These are phyloP conservation scores for Flagelloscypha sp. DNA, from an alignment of 768 basidiomycete genomes.

Conservation along the genomic window DNA sequence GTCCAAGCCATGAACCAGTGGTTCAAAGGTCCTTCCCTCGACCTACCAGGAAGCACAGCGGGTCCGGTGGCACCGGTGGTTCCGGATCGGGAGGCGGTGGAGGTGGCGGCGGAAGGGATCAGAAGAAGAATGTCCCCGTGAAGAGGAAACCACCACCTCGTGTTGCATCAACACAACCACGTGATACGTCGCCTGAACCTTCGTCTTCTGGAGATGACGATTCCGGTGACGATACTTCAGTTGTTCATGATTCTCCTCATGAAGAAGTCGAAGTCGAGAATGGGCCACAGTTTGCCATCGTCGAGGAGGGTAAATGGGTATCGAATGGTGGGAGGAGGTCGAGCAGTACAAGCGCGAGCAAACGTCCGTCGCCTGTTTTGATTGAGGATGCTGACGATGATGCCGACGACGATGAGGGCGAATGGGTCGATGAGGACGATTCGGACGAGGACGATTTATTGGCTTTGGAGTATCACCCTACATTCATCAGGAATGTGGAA, in stretches of 20 bases:
- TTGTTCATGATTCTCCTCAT: conserved; percentile 12
- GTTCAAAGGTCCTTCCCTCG: too few relatives aligned
- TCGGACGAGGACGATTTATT: conserved; percentile 66
- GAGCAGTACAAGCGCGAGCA: conserved; percentile 14
- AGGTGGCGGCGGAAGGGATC: conserved; percentile 9
- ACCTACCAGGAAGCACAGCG: too few relatives aligned
- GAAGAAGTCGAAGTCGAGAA: conserved; percentile 11
- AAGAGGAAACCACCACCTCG: conserved; percentile 62
- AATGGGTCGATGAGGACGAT: conserved; percentile 71
- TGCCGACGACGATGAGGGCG: conserved; percentile 37
- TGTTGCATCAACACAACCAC: conserved; percentile 75
- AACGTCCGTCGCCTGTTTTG: conserved; percentile 10
- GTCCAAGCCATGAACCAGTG: conserved; percentile 66
- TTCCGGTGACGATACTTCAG: conserved; percentile 49
- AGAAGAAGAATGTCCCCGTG: conserved; percentile 19
- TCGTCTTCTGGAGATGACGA: conserved; percentile 74
- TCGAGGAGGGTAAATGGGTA: conserved; percentile 31
- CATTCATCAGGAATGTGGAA: conserved; percentile 55
- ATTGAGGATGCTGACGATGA: conserved; percentile 14
- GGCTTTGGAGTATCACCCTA: conserved; percentile 70
- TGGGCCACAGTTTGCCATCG: conserved; percentile 26
- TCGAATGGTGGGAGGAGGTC: conserved; percentile 24
- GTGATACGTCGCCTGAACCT: conserved; percentile 73
- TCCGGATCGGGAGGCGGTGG: neutral
- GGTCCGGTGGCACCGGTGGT: too few relatives aligned